Percentiles rank a stretch among this genome's conserved stretches.
Conservation (phyloP, 2,329 filamentous ascomycete genomes). For the Colletotrichum echinochloae region DNA sequence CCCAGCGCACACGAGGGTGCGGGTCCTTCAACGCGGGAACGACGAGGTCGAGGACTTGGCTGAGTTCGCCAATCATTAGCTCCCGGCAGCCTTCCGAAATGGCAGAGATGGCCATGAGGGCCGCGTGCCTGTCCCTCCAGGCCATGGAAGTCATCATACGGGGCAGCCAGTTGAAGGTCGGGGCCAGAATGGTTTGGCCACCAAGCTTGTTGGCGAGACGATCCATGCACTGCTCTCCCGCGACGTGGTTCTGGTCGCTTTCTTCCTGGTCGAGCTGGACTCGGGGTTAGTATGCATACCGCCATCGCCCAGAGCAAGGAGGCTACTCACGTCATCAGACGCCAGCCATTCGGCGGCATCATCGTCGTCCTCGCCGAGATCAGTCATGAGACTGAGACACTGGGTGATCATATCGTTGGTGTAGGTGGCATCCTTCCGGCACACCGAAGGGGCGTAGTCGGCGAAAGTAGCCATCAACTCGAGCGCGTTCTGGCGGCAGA, state of each 20-base stretch:
- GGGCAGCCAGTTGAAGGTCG: constrained; percentile 96
- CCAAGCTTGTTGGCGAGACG: constrained; percentile 96
- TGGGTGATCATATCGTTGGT: constrained; percentile 98
- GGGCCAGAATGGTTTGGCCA: constrained; percentile 89
- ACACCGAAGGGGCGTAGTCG: constrained; percentile 93
- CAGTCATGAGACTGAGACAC: constrained; percentile 97
- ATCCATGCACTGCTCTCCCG: constrained; percentile 98
- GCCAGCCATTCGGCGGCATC: constrained; percentile 94
- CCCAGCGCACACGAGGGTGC: constrained; percentile 95
- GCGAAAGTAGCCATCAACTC: constrained; percentile 99
- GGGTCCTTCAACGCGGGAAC: constrained; percentile 89
- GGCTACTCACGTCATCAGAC: constrained; percentile 81
- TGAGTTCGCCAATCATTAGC: constrained; percentile 93
- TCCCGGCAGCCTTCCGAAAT: constrained; percentile 98
- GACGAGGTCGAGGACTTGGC: constrained; percentile 94
- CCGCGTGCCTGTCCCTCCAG: constrained; percentile 96
- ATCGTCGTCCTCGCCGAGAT: constrained; percentile 93
- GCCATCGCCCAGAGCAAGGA: not conserved
- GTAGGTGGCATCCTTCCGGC: constrained; percentile 92
- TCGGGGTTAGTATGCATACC: constrained; percentile 45
- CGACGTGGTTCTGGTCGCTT: constrained; percentile 96
- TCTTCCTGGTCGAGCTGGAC: constrained; percentile 88
- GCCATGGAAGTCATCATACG: constrained; percentile 96
- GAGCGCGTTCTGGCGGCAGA: constrained; percentile 92
- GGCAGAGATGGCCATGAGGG: constrained; percentile 97